Evolutionary conservation across 164 flowering plant species (phyloP), one percentile per base, ranked within the genome.

Genomic region (Stephania yunnanensis): DNA sequence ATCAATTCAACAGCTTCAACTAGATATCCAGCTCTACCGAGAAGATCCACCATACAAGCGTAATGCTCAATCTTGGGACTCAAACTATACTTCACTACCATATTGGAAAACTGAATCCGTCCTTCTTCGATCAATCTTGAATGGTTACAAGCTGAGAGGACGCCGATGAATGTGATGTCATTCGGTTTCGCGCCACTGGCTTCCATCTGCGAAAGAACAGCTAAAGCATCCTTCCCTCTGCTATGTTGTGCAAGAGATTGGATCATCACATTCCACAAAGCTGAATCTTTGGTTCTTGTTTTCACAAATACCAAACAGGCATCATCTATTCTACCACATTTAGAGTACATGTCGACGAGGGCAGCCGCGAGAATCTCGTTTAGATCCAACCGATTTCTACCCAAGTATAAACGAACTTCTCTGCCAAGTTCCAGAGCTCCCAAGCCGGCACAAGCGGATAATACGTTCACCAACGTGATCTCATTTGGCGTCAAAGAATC

Each of bases 291-390:
- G 55, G 70, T 31, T 12, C 15, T 42, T 20, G 55, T 70, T 74
- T 82, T 82, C 17, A 77, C 77, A 68, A 82, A 82, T 30, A 82
- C 84, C 64, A 75, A 61, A 64, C 84, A 80, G 55, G 82, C 82
- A 78, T 78, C 78, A 70, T 61, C 71, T 46, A 80, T 42, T 22
- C 74, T 53, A 11, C 85, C 83, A 76, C 83, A 80, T 75, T 80
- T 82, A 5, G 81, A 78, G 53, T 80, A 82, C 81, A 84, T 86
- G 20, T 84, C 86, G 2, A 84, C 67, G 15, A 84, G 81, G 71
- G 84, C 81, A 74, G 86, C 78, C 13, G 86, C 86, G 9, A 86
- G 77, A 31, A 86, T 83, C 22, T 81, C 78, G 75, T 84, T 86
- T 25, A 67, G 29, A 46, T 80, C 55, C 30, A 74, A 75, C 1